Evolutionary conservation across 164 flowering plant species (phyloP), one percentile per base, ranked within the genome.

Genomic region (Kalanchoe fedtschenkoi): DNA sequence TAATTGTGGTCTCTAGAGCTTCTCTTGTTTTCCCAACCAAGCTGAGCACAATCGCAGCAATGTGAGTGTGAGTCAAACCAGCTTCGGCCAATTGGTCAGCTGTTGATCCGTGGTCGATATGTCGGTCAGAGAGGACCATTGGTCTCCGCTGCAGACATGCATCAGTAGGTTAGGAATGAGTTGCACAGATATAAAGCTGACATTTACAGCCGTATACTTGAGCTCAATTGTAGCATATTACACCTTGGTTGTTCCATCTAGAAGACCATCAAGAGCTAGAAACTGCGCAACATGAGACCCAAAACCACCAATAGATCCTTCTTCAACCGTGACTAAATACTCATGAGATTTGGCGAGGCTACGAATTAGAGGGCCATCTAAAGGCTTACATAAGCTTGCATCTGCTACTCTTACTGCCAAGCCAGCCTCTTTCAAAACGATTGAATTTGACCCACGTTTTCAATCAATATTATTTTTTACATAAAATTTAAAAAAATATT

Each of bases 271-370:
- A n/a, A 92, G 86, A 65, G 96, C 87, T 72, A 92, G 67, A 69
- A 89, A 92, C 47, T 92, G 98, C 58, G 79, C 86, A 37, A 92
- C 98, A 73, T 92, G 98, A 60, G 98, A 87, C 1, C 98, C 90
- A 62, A 92, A 92, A 8, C 98, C 98, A 6, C 98, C 98, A 26
- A 92, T 82, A 1, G 96, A 84, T 51, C 96, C 98, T 72, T 92
- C 98, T 73, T 89, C 98, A 3, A 92, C 85, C 0, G 98, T 92
- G 60, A 92, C 83, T 66, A 92, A 44, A 51, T 84, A 66, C 65
- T 89, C 90, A 58, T 92, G 96, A 13, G 89, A 82, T 68, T 82
- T 92, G n/a, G 96, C 93, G 2, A 92, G 78, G 42, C 80, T 65
- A 4, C 95, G 80, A 17, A 89, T 75, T 3, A 89, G 90, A 26